Percentiles rank a stretch among this genome's conserved stretches.
Evolutionary conservation across 768 basidiomycete genomes (phyloP).

Genomic region (Agaricus blazei): DNA sequence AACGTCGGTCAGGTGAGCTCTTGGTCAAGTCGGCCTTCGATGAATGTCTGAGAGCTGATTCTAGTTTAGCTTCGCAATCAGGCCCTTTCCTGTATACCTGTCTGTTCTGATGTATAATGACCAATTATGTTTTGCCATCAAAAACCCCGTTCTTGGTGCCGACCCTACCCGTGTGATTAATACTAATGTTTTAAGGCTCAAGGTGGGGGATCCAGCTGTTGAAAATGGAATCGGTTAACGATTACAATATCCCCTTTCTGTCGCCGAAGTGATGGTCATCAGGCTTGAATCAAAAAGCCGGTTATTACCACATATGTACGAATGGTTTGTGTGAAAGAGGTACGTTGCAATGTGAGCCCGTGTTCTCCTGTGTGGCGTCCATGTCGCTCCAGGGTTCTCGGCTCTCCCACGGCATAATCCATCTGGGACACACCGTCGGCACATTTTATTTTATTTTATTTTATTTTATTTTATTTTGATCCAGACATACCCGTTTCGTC

Average conservation of each 20-base stretch:
- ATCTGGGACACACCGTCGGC: conserved; percentile 4
- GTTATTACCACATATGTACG: not conserved
- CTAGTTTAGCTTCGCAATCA: not conserved
- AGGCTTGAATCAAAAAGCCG: conserved; percentile 2
- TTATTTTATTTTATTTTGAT: conserved; percentile 3
- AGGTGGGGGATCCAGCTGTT: not conserved
- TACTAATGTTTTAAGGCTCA: not conserved
- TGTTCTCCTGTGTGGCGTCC: not conserved
- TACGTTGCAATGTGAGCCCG: not conserved
- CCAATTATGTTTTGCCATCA: not conserved
- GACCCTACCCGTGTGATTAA: conserved; percentile 1
- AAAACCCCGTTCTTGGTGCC: not conserved
- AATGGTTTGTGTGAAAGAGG: not conserved
- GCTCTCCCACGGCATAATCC: not conserved
- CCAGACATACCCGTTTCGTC: conserved; percentile 1
- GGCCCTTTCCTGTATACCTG: conserved; percentile 2
- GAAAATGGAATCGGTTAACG: not conserved
- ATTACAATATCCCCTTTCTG: not conserved
- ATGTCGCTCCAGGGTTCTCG: not conserved
- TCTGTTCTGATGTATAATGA: conserved; percentile 1
- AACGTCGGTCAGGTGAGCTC: not conserved
- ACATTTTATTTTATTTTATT: not conserved
- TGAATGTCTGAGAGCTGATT: not conserved
- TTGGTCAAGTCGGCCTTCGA: not conserved
- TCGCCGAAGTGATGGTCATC: not conserved